These are phyloP conservation scores for Stemphylium vesicarium DNA, from an alignment of 2,329 filamentous ascomycete species.

Conservation along the genomic window DNA sequence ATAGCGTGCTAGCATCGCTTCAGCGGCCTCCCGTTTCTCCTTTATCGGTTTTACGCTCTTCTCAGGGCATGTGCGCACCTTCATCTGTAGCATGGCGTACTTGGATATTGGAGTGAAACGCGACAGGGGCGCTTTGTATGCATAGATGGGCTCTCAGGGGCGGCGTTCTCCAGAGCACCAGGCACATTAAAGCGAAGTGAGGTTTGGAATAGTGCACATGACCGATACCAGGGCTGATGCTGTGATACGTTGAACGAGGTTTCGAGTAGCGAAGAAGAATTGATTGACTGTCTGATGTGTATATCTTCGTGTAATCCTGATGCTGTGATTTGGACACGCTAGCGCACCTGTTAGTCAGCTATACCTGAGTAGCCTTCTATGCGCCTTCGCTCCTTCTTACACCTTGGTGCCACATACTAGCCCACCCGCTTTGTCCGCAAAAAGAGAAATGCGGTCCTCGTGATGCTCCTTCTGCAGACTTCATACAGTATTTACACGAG, in stretches of 20 bases:
- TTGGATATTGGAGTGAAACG: conserved; percentile 16
- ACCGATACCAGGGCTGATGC: conserved; percentile 11
- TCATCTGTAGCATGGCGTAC: conserved; percentile 25
- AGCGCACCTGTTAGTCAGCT: background rate
- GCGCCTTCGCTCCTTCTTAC: background rate
- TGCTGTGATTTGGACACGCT: background rate
- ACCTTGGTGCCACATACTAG: background rate
- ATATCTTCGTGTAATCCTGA: background rate
- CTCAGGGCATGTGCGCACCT: conserved; percentile 16
- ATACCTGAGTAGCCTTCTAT: background rate
- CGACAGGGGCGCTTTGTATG: conserved; percentile 12
- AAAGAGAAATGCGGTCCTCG: background rate
- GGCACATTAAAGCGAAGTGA: conserved; percentile 2
- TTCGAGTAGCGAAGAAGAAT: conserved; percentile 4
- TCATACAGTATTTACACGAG: background rate
- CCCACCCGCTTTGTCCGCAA: background rate
- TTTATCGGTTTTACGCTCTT: conserved; percentile 14
- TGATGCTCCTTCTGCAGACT: background rate
- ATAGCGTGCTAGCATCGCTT: conserved; percentile 23
- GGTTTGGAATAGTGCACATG: conserved; percentile 8
- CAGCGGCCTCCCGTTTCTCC: conserved; percentile 15
- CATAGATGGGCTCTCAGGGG: conserved; percentile 12
- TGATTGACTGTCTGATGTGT: background rate
- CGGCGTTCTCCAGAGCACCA: conserved; percentile 11
- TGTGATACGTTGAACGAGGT: conserved; percentile 2